Evolutionary conservation across 108 stramenopile genomes (phyloP).

Genomic region (Cylindrotheca closterium): DNA sequence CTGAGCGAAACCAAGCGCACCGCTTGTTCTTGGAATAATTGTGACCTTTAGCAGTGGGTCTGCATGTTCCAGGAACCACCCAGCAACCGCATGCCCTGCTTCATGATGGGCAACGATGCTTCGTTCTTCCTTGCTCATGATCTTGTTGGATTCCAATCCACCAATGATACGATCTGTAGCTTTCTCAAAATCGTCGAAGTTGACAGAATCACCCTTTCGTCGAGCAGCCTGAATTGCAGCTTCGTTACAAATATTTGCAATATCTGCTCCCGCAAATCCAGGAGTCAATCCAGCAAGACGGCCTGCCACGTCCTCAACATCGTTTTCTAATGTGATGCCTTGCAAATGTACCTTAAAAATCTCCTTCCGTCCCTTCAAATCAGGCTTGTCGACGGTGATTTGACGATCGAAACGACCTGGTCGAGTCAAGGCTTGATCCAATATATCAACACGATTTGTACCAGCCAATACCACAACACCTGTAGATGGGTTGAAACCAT

Average conservation of each 20-base stretch:
- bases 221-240: constrained; percentile 89
- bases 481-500: constrained; percentile 82
- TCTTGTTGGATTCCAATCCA: constrained; percentile 81
- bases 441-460: constrained; percentile 90
- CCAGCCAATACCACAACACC: constrained; percentile 91
- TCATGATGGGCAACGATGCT: constrained; percentile 90
- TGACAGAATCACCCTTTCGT: constrained; percentile 55
- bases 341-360: constrained; percentile 83
- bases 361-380: constrained; percentile 75
- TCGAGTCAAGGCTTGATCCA: constrained; percentile 88
- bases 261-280: constrained; percentile 90
- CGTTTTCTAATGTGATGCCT: constrained; percentile 75
- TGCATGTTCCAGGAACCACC: constrained; percentile 74
- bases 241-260: constrained; percentile 90
- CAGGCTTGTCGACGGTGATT: constrained; percentile 85
- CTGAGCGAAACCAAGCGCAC: constrained; percentile 90
- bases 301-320: constrained; percentile 54
- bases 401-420: constrained; percentile 95
- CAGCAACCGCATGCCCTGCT: constrained; percentile 85
- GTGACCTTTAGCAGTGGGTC: constrained; percentile 91
- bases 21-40: constrained; percentile 86
- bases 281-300: constrained; percentile 81
- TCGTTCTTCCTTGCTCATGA: constrained; percentile 58
- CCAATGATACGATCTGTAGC: constrained; percentile 93
- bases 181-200: constrained; percentile 81